Percentiles rank a stretch among this genome's conserved stretches.
Evolutionary conservation across 192 early-diverging fungal genomes (phyloP).

Genomic region (Coemansia sp.): DNA sequence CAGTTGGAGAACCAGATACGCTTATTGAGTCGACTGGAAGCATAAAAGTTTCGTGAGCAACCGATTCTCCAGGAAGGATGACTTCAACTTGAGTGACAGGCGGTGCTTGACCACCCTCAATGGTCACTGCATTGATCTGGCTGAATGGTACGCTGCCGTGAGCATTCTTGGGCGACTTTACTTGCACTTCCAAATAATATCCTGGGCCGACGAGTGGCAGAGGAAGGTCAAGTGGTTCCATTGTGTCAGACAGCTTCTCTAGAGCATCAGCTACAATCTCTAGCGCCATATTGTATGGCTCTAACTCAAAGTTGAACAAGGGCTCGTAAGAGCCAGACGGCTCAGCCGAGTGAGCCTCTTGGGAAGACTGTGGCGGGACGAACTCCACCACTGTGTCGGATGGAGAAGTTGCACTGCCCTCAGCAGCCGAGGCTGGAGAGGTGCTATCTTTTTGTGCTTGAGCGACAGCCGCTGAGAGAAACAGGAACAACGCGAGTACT

Average conservation of each 20-base stretch:
- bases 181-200: slow-evolving; percentile 50
- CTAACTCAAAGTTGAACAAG: slow-evolving; percentile 49
- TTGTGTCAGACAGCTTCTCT: slow-evolving; percentile 46
- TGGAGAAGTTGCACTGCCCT: not conserved
- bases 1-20: not conserved
- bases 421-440: not conserved
- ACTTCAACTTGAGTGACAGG: slow-evolving; percentile 50
- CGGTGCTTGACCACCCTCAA: slow-evolving; percentile 47
- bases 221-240: slow-evolving; percentile 49
- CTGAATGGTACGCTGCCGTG: slow-evolving; percentile 15
- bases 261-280: slow-evolving; percentile 51
- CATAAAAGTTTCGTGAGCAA: slow-evolving; percentile 40
- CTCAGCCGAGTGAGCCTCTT: slow-evolving; percentile 9
- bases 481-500: slow-evolving; percentile 32
- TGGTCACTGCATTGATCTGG: slow-evolving; percentile 35
- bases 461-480: slow-evolving; percentile 37
- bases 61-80: slow-evolving; percentile 47
- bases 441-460: slow-evolving; percentile 13
- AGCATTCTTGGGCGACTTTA: slow-evolving; percentile 44
- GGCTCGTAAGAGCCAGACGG: slow-evolving; percentile 20
- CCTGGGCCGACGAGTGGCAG: slow-evolving; percentile 48
- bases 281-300: slow-evolving; percentile 49
- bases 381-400: not conserved
- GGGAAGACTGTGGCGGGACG: slow-evolving; percentile 22
- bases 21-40: slow-evolving; percentile 16